Base-by-base conservation (phyloP, 2,329 filamentous ascomycete genomes). In the Aureobasidium namibiae region DNA sequence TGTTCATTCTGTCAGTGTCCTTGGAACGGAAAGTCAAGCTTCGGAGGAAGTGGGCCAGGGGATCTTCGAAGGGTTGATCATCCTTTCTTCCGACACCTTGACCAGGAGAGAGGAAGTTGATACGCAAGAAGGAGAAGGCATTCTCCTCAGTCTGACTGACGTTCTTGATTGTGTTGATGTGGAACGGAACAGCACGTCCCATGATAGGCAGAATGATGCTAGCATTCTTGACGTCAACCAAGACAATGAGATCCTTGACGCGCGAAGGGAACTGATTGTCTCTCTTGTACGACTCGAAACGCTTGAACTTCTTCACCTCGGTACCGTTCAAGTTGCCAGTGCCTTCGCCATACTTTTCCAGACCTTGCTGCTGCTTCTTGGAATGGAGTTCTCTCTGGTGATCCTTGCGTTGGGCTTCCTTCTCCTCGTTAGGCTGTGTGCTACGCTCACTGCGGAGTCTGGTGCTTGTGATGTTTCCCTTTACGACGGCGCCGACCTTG, bases 81-180 rank as follows among this genome's bases (percentile, higher is more conserved):
- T 99, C 94, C 71, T 96, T 97, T 68, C 94, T 82, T 61, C 92
- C 94, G 48, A 99, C 94, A 79, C 94, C 94, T 73, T 99, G 94
- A 52, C 94, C 94, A 8, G 95, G 94, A 2, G 92, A 96, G 13
- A 99, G 80, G 72, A 99, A 96, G 76, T 99, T 99, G 79, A 99
- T 92, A 64, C 95, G 87, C 34, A 99, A 79, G 70, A 94, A 97
- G 0, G 91, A 88, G 75, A 90, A 96, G 63, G 96, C 92, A 50
- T 90, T 90, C 73, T 99, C 94, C 64, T 95, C 92, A 65, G 90
- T 97, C 74, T 96, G 96, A 76, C 92, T 97, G 23, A 92, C 94
- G 70, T 97, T 99, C 76, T 99, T 99, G 81, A 99, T 96, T 2
- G 95, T 97, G 72, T 86, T 87, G 67, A 99, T 97, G 73, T 99